Evolutionary conservation across 306 rosid species (phyloP).

Genomic region (Quercus berberidifolia): DNA sequence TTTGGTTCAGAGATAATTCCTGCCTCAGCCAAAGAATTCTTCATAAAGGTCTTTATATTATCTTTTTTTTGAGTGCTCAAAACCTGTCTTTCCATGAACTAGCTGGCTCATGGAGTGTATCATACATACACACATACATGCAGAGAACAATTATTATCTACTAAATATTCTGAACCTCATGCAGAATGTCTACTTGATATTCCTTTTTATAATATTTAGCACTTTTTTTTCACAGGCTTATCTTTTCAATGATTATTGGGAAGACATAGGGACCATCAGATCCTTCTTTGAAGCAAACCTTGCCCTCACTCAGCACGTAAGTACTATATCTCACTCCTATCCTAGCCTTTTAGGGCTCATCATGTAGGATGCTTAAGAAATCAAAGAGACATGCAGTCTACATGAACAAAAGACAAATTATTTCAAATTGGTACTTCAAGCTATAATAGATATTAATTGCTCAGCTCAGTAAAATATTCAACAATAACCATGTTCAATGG

Average conservation of each 20-base stretch:
- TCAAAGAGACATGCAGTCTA: background rate
- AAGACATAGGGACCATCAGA: conserved; percentile 94
- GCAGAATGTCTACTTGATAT: too few species aligned
- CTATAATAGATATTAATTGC: background rate
- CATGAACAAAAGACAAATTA: background rate
- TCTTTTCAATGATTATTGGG: conserved; percentile 97
- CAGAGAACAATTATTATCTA: background rate
- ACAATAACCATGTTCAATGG: background rate
- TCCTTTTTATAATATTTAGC: background rate
- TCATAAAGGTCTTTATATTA: conserved; percentile 49
- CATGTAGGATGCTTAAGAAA: background rate
- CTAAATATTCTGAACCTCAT: background rate
- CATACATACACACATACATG: background rate
- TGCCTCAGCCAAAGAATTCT: conserved; percentile 85
- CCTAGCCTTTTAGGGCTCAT: background rate
- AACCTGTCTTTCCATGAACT: background rate
- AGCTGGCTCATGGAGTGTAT: background rate
- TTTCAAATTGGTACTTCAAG: background rate
- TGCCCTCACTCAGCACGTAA: conserved; percentile 85
- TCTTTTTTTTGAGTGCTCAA: background rate
- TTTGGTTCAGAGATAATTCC: conserved; percentile 98
- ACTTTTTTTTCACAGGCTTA: conserved; percentile 60
- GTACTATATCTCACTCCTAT: conserved; percentile 26
- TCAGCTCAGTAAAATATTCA: background rate
- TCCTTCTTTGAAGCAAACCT: conserved; percentile 96